A percentile compares a stretch with the other conserved stretches of the same genome.
Evolutionary conservation across 108 stramenopile species (phyloP).

Genomic region (Cyclotella baltica): DNA sequence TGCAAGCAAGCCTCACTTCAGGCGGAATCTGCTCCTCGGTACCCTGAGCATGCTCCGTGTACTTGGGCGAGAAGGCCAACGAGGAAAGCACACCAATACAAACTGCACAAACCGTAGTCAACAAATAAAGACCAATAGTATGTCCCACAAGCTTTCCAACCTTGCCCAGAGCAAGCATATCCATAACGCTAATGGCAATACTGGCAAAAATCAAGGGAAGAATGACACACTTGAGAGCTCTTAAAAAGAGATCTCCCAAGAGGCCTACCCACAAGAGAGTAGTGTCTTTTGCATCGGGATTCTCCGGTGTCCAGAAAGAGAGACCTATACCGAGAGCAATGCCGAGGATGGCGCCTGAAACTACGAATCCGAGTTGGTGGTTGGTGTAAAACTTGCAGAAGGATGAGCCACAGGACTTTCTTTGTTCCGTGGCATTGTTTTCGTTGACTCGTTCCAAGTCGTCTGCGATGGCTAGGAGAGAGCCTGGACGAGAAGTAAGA

Average conservation of each 20-base stretch:
- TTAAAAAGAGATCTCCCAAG: constrained; percentile 51
- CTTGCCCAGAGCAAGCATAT: constrained; percentile 53
- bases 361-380: background rate
- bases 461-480: no score
- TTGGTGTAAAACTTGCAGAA: background rate
- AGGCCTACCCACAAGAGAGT: constrained; percentile 52
- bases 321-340: constrained; percentile 48
- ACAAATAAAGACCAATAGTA: constrained; percentile 50
- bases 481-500: no score
- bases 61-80: background rate
- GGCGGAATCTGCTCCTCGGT: background rate
- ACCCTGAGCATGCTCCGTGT: background rate
- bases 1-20: constrained; percentile 31
- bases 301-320: constrained; percentile 46
- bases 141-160: constrained; percentile 44
- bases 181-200: constrained; percentile 52
- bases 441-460: no score
- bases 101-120: constrained; percentile 1
- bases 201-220: constrained; percentile 56
- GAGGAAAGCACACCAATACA: background rate
- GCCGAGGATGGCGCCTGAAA: constrained; percentile 9
- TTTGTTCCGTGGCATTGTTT: background rate
- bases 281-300: constrained; percentile 31
- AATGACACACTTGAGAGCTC: constrained; percentile 50
- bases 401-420: background rate